Percentiles rank a stretch among this genome's conserved stretches.
phyloP scores from a whole-genome alignment of 495 filamentous ascomycete genomes.

The Saxophila tyrrhenica region DNA sequence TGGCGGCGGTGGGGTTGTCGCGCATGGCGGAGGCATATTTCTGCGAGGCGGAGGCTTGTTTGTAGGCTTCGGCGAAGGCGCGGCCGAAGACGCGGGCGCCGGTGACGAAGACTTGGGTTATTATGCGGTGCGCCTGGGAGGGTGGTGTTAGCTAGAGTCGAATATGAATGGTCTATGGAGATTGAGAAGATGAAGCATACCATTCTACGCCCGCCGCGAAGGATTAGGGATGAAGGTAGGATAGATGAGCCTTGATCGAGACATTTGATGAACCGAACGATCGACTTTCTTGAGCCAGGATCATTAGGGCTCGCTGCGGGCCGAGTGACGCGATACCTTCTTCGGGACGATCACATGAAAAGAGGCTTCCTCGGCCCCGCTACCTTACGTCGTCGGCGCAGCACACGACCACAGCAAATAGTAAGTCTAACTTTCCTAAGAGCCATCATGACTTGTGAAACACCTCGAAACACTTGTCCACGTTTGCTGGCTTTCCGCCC shows the following conservation, averaged over 20 bases:
- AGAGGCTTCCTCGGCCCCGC: neutral
- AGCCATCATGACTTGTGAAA: no score
- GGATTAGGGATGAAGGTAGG: neutral
- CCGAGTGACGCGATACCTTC: no score
- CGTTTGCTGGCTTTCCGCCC: neutral
- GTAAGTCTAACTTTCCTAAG: no score
- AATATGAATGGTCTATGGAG: neutral
- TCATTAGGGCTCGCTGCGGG: no score
- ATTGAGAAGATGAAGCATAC: neutral
- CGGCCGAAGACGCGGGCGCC: constrained; percentile 85
- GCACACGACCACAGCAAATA: no score
- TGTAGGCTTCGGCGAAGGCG: constrained; percentile 53
- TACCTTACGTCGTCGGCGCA: no score
- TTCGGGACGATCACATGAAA: neutral
- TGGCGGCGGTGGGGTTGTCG: constrained; percentile 35
- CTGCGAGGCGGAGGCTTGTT: constrained; percentile 64
- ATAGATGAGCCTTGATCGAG: neutral
- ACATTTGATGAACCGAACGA: neutral
- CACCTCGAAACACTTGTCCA: neutral
- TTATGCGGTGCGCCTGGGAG: constrained; percentile 78
- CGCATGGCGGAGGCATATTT: constrained; percentile 63
- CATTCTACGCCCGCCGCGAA: constrained; percentile 5
- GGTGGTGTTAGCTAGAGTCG: neutral
- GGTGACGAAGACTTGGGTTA: constrained; percentile 83
- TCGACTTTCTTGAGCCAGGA: neutral